A percentile compares a stretch with the other conserved stretches of the same genome.
Conservation (phyloP, 352 stramenopile genomes). For the Phytopythium oedochilum region DNA sequence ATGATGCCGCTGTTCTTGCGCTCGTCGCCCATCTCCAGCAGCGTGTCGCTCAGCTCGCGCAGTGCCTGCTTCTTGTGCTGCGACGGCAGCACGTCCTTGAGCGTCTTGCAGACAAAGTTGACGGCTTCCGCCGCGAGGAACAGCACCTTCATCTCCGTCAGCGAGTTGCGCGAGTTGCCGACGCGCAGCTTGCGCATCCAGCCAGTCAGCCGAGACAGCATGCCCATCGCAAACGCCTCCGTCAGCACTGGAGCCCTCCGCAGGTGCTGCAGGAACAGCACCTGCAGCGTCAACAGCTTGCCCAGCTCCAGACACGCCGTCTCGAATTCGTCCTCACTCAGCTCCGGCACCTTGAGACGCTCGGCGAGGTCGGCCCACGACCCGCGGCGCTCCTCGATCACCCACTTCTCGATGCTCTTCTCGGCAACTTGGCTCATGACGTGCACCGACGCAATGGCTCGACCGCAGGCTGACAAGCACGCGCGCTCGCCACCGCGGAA, state of each 20-base stretch:
- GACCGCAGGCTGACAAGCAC: conserved; percentile 62
- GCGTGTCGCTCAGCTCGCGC: conserved; percentile 52
- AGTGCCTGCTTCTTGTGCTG: conserved; percentile 78
- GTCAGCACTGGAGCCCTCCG: conserved; percentile 54
- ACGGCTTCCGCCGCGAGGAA: conserved; percentile 74
- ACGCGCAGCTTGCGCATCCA: conserved; percentile 74
- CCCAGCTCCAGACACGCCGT: conserved; percentile 58
- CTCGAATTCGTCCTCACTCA: conserved; percentile 83
- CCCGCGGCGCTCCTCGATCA: conserved; percentile 70
- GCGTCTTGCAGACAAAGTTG: conserved; percentile 61
- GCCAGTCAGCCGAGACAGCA: conserved; percentile 62
- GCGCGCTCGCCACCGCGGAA: conserved; percentile 78
- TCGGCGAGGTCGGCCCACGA: conserved; percentile 58
- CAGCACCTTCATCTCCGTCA: conserved; percentile 81
- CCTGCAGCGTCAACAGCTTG: conserved; percentile 71
- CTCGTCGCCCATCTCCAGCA: conserved; percentile 61
- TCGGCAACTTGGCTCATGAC: conserved; percentile 80
- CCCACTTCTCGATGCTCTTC: conserved; percentile 82
- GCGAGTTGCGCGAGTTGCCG: conserved; percentile 16
- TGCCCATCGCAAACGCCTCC: conserved; percentile 59
- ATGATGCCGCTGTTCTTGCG: conserved; percentile 79
- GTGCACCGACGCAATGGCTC: conserved; percentile 75
- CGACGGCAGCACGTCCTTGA: conserved; percentile 51
- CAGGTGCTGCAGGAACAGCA: conserved; percentile 76
- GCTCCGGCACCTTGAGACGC: conserved; percentile 63